These are phyloP conservation scores for Escovopsis sp. DNA, from an alignment of 2,329 filamentous ascomycete genomes.

Conservation along the genomic window DNA sequence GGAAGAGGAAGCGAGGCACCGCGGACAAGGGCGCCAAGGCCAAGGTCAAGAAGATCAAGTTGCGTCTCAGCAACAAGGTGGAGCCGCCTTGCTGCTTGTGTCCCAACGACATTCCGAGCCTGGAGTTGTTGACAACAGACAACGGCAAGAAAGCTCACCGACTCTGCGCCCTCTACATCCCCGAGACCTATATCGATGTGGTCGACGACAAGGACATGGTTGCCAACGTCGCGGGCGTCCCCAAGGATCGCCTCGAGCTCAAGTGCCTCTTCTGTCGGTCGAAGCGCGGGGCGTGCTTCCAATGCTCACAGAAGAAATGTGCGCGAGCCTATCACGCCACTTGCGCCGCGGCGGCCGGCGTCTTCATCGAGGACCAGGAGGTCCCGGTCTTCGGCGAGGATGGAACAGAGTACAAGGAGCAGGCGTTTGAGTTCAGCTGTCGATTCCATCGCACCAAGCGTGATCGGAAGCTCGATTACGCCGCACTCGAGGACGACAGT, in stretches of 20 bases:
- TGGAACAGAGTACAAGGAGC: conserved; percentile 80
- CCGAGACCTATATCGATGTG: conserved; percentile 73
- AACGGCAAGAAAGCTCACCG: conserved; percentile 78
- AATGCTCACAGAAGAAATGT: conserved; percentile 91
- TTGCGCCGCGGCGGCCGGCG: conserved; percentile 80
- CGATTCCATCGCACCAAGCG: conserved; percentile 86
- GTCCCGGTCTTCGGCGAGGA: conserved; percentile 81
- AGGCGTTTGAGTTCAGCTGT: conserved; percentile 85
- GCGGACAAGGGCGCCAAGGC: conserved; percentile 25
- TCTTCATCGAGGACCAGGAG: conserved; percentile 76
- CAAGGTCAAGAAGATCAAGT: conserved; percentile 65
- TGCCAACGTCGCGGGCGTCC: conserved; percentile 64
- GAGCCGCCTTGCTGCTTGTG: conserved; percentile 82
- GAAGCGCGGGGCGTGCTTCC: conserved; percentile 89
- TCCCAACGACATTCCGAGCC: conserved; percentile 72
- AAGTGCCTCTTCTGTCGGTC: conserved; percentile 93
- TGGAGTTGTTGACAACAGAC: conserved; percentile 74
- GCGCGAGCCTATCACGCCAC: conserved; percentile 87
- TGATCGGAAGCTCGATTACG: conserved; percentile 56
- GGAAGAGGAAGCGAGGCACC: conserved; percentile 42
- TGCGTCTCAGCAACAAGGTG: conserved; percentile 54
- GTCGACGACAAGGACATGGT: conserved; percentile 58
- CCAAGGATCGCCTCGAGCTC: conserved; percentile 74
- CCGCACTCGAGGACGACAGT: conserved; percentile 53
- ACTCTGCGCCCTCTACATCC: conserved; percentile 78